Conservation (phyloP, 2,329 filamentous ascomycete genomes). For the Aureobasidium lini region DNA sequence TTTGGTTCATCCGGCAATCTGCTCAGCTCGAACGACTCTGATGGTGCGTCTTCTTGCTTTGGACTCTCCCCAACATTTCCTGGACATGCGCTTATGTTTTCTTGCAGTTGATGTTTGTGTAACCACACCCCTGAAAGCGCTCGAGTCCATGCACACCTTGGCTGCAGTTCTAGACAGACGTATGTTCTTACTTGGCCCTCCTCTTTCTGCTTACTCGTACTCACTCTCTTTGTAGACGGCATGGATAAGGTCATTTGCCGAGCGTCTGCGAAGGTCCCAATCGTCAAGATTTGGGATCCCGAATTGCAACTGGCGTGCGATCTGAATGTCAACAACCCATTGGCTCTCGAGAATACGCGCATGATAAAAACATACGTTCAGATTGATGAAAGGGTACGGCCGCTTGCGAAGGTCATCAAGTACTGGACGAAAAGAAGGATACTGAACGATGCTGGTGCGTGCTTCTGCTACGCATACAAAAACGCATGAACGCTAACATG, state of each 20-base stretch:
- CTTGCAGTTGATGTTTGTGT: constrained; percentile 88
- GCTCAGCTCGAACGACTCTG: constrained; percentile 89
- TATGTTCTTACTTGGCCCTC: constrained; percentile 43
- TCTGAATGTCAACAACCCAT: constrained; percentile 97
- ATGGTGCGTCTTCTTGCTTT: constrained; percentile 54
- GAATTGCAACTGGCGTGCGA: constrained; percentile 84
- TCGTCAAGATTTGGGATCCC: constrained; percentile 98
- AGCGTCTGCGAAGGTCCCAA: constrained; percentile 89
- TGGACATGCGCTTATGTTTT: constrained; percentile 20
- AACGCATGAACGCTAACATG: constrained; percentile 2
- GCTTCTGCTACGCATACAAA: background rate
- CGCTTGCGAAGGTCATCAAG: constrained; percentile 93
- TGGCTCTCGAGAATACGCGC: constrained; percentile 89
- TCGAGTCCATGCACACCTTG: constrained; percentile 86
- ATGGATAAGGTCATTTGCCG: constrained; percentile 97
- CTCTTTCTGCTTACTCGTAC: background rate
- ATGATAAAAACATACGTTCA: constrained; percentile 98
- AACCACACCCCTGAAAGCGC: constrained; percentile 76
- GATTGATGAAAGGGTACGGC: constrained; percentile 82
- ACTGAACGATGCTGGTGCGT: constrained; percentile 89
- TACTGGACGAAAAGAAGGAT: constrained; percentile 91
- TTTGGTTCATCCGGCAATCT: constrained; percentile 98
- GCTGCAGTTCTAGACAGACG: constrained; percentile 77
- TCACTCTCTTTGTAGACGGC: constrained; percentile 53
- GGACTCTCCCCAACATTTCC: background rate